Evolutionary conservation across 1,284 basidiomycete species (phyloP), one percentile per base, ranked within the genome.

Genomic region (Ganoderma boninense): DNA sequence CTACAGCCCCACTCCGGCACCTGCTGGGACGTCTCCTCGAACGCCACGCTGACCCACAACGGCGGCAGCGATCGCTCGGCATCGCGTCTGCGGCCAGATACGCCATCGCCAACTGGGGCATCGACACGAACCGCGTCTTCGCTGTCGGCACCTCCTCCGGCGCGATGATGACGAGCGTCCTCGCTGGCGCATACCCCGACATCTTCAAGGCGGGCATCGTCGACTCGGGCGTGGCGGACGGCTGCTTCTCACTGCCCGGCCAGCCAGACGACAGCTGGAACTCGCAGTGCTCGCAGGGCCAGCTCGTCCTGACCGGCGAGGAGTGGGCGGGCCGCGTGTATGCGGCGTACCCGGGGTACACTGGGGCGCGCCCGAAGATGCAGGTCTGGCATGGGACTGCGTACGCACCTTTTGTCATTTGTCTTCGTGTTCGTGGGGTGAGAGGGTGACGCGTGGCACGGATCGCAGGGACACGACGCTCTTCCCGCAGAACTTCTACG

Each of bases 91-190:
- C 83, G 75, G 83, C 86, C 23, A 80, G 82, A 56, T 89, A 84
- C 75, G 85, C 87, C 35, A 87, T 89, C 66, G 57, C 79, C 32
- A 87, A 81, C 76, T 87, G 81, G 71, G 83, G 83, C 49, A 86
- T 87, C 62, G 84, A 88, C 73, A 54, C 84, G 1, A 75, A 71
- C 60, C 79, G 80, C 46, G 87, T 88, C 65, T 89, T 84, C 76
- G 84, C 82, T 44, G 87, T 85, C 62, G 87, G 88, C 26, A 83
- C 83, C 2, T 87, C 85, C 8, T 88, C 87, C 11, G 88, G 88
- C 65, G 88, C 87, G 8, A 89, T 90, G 88, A 89, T 89, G 88
- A 88, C 87, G 64, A 87, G 85, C 75, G 87, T 89, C 32, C 81
- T 88, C 23, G 78, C 80, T 62, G 87, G 86, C 52, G 84, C 86